Percentiles rank a stretch among this genome's conserved stretches.
phyloP scores from a whole-genome alignment of 306 rosid species.

The Cicer judaicum region DNA sequence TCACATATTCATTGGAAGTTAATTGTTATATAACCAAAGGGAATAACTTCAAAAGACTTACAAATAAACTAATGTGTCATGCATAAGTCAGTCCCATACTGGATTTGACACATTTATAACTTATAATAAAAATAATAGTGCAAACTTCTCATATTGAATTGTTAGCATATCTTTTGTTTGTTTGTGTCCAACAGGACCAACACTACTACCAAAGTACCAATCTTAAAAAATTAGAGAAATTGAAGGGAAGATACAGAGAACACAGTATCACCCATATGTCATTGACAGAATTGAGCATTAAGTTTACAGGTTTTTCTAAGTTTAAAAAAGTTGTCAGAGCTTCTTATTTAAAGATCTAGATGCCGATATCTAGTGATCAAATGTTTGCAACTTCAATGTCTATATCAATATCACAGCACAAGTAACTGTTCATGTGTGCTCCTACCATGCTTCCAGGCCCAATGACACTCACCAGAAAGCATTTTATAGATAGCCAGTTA shows the following conservation, averaged over 20 bases:
- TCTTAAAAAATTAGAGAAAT: neutral
- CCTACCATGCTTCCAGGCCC: slow-evolving; percentile 19
- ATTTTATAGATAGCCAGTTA: slow-evolving; percentile 12
- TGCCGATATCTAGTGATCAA: slow-evolving; percentile 5
- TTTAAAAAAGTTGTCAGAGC: neutral
- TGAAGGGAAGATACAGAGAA: slow-evolving; percentile 8
- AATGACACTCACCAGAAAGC: slow-evolving; percentile 23
- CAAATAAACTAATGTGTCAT: slow-evolving; percentile 19
- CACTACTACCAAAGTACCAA: too few species aligned
- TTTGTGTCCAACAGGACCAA: slow-evolving; percentile 4
- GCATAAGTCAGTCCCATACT: neutral
- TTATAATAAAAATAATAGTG: neutral
- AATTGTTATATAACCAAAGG: neutral
- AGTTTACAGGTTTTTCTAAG: slow-evolving; percentile 10
- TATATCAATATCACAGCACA: slow-evolving; percentile 15
- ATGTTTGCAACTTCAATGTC: neutral
- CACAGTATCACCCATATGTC: slow-evolving; percentile 1
- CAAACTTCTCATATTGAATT: slow-evolving; percentile 11
- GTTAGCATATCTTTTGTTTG: neutral
- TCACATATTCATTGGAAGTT: slow-evolving; percentile 7
- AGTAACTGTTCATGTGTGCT: neutral
- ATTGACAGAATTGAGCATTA: slow-evolving; percentile 27
- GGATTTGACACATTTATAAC: slow-evolving; percentile 21
- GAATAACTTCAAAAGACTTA: slow-evolving; percentile 9
- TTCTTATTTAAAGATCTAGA: slow-evolving; percentile 18